Percentiles rank a stretch among this genome's conserved stretches.
Evolutionary conservation across 345 rosid genomes (phyloP).

Genomic region (Acer campestre): DNA sequence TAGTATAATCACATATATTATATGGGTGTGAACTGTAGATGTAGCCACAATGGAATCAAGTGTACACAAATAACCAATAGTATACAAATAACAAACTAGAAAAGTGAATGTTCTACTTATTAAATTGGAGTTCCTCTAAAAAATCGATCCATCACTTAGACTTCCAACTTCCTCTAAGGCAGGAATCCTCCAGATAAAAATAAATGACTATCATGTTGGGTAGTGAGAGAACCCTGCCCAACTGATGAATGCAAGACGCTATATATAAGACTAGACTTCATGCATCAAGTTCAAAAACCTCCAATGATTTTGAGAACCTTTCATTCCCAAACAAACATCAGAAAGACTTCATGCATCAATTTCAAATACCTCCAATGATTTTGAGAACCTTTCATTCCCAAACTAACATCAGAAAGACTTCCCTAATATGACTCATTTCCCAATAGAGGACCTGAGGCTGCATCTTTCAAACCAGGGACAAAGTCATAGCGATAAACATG

Average conservation of each 20-base stretch:
- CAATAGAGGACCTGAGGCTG: background rate
- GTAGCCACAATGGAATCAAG: background rate
- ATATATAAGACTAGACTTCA: background rate
- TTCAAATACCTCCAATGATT: background rate
- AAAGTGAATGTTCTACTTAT: background rate
- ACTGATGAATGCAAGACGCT: background rate
- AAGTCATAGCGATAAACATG: background rate
- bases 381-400: background rate
- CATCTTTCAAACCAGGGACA: background rate
- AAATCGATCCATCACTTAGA: background rate
- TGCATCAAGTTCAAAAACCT: background rate
- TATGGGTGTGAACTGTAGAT: background rate
- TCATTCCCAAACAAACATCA: background rate
- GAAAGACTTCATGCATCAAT: background rate
- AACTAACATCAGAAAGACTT: background rate
- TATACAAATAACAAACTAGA: background rate
- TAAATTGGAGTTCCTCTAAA: background rate
- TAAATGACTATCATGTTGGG: background rate
- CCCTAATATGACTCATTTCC: background rate
- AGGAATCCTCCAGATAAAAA: background rate
- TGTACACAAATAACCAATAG: background rate
- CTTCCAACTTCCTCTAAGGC: background rate
- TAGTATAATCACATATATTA: background rate
- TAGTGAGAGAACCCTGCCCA: background rate
- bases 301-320: background rate